These are phyloP conservation scores for Trichoderma brevicompactum DNA, from an alignment of 2,329 filamentous ascomycete genomes.

Conservation along the genomic window DNA sequence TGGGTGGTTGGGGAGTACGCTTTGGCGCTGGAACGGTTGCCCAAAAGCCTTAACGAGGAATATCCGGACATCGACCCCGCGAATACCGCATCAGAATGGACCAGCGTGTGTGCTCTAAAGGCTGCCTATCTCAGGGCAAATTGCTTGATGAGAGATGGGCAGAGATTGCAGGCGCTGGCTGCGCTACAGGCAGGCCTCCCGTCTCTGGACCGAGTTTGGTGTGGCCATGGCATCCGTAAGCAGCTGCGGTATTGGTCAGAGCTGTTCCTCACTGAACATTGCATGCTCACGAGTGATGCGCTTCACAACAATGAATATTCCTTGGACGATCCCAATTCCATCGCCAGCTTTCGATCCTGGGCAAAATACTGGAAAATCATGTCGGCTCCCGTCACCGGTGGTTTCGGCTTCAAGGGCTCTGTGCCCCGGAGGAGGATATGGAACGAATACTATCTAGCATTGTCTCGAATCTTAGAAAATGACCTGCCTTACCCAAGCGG, in stretches of 20 bases:
- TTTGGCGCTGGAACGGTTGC: conserved; percentile 64
- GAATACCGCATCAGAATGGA: conserved; percentile 71
- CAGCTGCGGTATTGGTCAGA: conserved; percentile 81
- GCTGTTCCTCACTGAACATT: conserved; percentile 74
- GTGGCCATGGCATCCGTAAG: conserved; percentile 57
- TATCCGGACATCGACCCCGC: conserved; percentile 57
- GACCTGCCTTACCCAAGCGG: conserved; percentile 64
- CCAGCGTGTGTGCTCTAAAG: conserved; percentile 79
- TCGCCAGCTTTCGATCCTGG: conserved; percentile 69
- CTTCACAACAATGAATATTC: conserved; percentile 56
- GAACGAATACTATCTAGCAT: conserved; percentile 80
- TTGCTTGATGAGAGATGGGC: conserved; percentile 55
- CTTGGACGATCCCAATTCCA: conserved; percentile 56
- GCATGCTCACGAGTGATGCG: conserved; percentile 68
- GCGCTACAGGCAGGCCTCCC: conserved; percentile 70
- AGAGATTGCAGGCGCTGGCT: conserved; percentile 62
- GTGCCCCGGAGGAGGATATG: conserved; percentile 72
- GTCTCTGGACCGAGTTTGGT: conserved; percentile 61
- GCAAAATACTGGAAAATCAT: conserved; percentile 67
- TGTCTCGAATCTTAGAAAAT: conserved; percentile 75
- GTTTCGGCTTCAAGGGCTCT: conserved; percentile 61
- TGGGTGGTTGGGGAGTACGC: conserved; percentile 75
- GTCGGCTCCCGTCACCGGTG: conserved; percentile 53
- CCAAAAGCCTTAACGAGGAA: conserved; percentile 63
- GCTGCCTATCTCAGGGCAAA: conserved; percentile 76